phyloP scores from a whole-genome alignment of 2,329 filamentous ascomycete species.

The Alternaria sp. region DNA sequence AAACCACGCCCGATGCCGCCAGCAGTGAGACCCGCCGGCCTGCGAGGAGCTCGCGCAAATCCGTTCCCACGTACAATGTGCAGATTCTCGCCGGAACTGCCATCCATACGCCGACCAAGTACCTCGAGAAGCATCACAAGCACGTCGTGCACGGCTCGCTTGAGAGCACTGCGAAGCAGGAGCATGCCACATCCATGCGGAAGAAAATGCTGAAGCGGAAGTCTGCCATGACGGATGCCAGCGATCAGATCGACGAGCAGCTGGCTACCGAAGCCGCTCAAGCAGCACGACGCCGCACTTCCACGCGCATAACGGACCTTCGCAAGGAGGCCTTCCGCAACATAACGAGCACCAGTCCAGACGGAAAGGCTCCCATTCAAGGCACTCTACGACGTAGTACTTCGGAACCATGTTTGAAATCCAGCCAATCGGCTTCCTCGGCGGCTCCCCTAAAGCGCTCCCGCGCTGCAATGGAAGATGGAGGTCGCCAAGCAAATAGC shows the following conservation, averaged over 20 bases:
- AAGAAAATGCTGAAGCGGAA: constrained; percentile 29
- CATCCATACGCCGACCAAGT: constrained; percentile 63
- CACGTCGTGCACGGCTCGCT: constrained; percentile 47
- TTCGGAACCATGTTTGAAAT: constrained; percentile 36
- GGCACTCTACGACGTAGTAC: constrained; percentile 40
- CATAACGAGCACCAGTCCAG: constrained; percentile 46
- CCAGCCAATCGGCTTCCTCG: constrained; percentile 23
- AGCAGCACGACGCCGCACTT: constrained; percentile 45
- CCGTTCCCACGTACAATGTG: constrained; percentile 71
- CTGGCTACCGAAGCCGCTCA: constrained; percentile 45
- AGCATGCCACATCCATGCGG: constrained; percentile 30
- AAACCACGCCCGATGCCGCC: constrained; percentile 26
- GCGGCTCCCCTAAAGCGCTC: constrained; percentile 35
- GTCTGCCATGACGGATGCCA: constrained; percentile 21
- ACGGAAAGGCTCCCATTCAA: constrained; percentile 48
- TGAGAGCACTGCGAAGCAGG: constrained; percentile 25
- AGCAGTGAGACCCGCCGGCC: constrained; percentile 42
- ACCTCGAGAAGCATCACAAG: constrained; percentile 51
- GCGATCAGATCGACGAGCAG: constrained; percentile 44
- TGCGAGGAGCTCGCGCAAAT: constrained; percentile 63
- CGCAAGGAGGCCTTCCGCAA: constrained; percentile 48
- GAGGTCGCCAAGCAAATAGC: constrained; percentile 25
- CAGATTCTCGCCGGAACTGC: constrained; percentile 69
- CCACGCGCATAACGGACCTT: constrained; percentile 45
- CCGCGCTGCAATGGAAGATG: constrained; percentile 32